These are phyloP conservation scores for Erodium moschatum DNA, from an alignment of 441 rosid species.

Conservation along the genomic window DNA sequence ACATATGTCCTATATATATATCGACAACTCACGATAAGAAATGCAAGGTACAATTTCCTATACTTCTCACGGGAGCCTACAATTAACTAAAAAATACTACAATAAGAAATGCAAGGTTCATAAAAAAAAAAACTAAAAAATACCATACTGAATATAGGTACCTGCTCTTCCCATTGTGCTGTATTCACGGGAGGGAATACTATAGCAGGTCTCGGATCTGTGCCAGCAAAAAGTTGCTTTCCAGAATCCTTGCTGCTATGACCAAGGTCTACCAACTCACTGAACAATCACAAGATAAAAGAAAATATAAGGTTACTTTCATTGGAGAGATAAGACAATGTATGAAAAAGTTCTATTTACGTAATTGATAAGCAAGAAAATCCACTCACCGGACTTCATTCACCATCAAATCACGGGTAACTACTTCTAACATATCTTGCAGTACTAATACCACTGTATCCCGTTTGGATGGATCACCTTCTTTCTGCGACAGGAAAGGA, in stretches of 20 bases:
- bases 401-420: constrained; percentile 91
- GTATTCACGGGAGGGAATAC: constrained; percentile 69
- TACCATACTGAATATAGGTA: constrained; percentile 20
- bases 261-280: constrained; percentile 81
- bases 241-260: constrained; percentile 86
- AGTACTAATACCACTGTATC: constrained; percentile 70
- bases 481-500: constrained; percentile 61
- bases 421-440: constrained; percentile 96
- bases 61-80: no score
- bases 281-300: constrained; percentile 23
- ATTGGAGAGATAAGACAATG: constrained; percentile 9
- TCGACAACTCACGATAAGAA: background rate
- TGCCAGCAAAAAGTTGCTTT: constrained; percentile 87
- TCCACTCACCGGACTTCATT: constrained; percentile 79
- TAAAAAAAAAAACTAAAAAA: background rate
- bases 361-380: constrained; percentile 17
- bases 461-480: constrained; percentile 62
- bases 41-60: background rate
- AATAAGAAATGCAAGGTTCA: no score
- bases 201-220: constrained; percentile 75
- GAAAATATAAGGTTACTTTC: constrained; percentile 16
- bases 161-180: constrained; percentile 97
- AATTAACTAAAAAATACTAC: no score
- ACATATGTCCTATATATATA: no score
- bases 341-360: background rate